Conservation (phyloP, 352 stramenopile genomes). For the Hyphochytrium catenoides region DNA sequence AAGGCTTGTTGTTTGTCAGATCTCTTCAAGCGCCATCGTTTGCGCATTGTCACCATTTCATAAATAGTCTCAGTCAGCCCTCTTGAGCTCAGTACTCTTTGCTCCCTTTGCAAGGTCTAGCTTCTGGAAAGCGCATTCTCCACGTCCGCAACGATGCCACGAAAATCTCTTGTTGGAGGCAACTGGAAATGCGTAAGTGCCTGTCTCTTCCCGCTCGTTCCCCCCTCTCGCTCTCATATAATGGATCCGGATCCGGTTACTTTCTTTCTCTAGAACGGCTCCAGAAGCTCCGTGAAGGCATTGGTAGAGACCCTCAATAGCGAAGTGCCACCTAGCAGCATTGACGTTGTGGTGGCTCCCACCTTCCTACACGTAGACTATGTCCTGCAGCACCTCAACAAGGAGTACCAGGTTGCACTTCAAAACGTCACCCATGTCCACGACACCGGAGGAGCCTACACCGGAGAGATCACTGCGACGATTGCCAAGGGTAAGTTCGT, state of each 20-base stretch:
- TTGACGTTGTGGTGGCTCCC: slow-evolving; percentile 91
- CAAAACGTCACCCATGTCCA: slow-evolving; percentile 94
- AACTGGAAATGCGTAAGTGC: slow-evolving; percentile 99
- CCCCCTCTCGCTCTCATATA: not conserved
- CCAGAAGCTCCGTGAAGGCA: slow-evolving; percentile 26
- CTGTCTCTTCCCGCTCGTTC: too few relatives aligned
- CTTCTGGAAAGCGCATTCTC: too few relatives aligned
- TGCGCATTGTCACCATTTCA: too few relatives aligned
- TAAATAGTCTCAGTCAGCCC: too few relatives aligned
- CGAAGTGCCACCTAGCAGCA: slow-evolving; percentile 35
- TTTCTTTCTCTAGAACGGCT: slow-evolving; percentile 22
- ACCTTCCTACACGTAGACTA: slow-evolving; percentile 66
- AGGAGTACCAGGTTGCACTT: slow-evolving; percentile 43
- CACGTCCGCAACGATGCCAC: slow-evolving; percentile 14
- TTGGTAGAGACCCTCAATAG: slow-evolving; percentile 56
- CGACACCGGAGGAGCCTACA: slow-evolving; percentile 83
- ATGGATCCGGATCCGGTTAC: not conserved
- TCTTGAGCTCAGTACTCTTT: too few relatives aligned
- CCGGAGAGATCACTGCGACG: slow-evolving; percentile 87
- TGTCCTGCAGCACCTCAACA: slow-evolving; percentile 27
- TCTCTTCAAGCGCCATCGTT: too few relatives aligned
- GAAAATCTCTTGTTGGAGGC: slow-evolving; percentile 96
- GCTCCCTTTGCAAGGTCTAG: too few relatives aligned
- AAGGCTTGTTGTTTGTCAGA: too few relatives aligned
- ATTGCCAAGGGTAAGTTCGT: slow-evolving; percentile 94